Evolutionary conservation across 495 filamentous ascomycete genomes (phyloP), one percentile per base, ranked within the genome.

Genomic region (Aspergillus kassunensis): DNA sequence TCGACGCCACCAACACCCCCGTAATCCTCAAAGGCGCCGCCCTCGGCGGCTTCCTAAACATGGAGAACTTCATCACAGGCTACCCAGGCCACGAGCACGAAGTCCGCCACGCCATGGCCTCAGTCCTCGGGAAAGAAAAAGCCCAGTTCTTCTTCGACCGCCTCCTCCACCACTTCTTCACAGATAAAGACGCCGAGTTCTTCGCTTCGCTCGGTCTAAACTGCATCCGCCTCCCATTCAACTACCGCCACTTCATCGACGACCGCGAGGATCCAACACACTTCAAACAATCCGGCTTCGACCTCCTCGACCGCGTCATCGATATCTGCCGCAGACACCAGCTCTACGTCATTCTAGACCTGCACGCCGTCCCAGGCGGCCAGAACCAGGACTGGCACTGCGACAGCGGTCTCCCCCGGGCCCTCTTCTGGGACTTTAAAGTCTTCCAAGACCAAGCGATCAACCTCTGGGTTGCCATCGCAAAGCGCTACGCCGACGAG

Each of bases 311-410:
- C 56, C 66, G 78, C 13, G 67, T 81, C 16, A 65, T 82, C 27
- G 67, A 78, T 6, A 23, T 53, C 34, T 83, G 80, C 45, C 70
- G 74, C 9, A 60, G 61, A 11, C 49, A 79, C 21, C 68, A 68
- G 13, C 63, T 84, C 35, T 82, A 81, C 58, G 75, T 71, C 18
- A 75, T 80, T 44, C 64, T 82, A 19, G 80, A 82, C 60, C 62
- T 83, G 59, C 80, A 84, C 59, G 71, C 80, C 11, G 74, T 69
- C 16, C 80, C 80, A 4, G 80, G 80, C 2, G 78, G 78, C 4
- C 80, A 84, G 53, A 82, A 81, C 53, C 75, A 70, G 19, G 80
- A 79, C 54, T 84, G 80, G 80, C 80, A 84, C 59, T 72, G 64
- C 4, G 80, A 84, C 59, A 66, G 64, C 19, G 67, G 62, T 13